These are phyloP conservation scores for Arbutus unedo DNA, from an alignment of 148 eudicot genomes.

Conservation along the genomic window DNA sequence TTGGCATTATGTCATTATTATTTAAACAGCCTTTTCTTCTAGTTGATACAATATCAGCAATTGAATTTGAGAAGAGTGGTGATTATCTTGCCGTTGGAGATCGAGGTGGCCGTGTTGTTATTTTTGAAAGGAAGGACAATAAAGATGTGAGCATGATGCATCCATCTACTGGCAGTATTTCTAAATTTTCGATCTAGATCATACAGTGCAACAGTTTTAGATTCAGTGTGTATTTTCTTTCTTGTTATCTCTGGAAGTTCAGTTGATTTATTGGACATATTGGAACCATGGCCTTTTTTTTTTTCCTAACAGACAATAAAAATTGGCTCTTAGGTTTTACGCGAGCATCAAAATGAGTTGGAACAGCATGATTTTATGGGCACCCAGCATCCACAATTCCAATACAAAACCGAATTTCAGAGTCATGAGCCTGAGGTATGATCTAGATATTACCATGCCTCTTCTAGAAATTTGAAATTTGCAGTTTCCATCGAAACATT, in stretches of 20 bases:
- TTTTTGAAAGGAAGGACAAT: constrained; percentile 33
- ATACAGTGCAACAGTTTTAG: constrained; percentile 6
- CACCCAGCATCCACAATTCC: constrained; percentile 48
- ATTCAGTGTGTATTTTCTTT: neutral
- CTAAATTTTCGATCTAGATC: neutral
- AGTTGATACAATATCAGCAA: constrained; percentile 48
- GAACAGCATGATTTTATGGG: constrained; percentile 37
- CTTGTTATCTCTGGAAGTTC: neutral
- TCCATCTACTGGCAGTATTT: neutral
- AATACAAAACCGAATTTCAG: constrained; percentile 65
- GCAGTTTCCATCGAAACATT: constrained; percentile 6
- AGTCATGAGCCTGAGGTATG: constrained; percentile 75
- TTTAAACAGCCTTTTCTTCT: constrained; percentile 8
- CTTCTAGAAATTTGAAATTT: neutral
- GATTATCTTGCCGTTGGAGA: constrained; percentile 56
- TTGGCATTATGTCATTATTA: neutral
- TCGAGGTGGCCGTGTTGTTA: constrained; percentile 50
- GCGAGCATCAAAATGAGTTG: constrained; percentile 33
- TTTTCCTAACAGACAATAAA: neutral
- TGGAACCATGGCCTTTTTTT: neutral
- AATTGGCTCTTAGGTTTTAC: constrained; percentile 18
- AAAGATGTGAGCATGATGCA: constrained; percentile 35
- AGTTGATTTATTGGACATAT: constrained; percentile 5
- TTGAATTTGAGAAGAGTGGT: constrained; percentile 50
- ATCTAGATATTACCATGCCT: neutral